phyloP scores from a whole-genome alignment of 176 grass and related monocot species.

The Dactylis glomerata region DNA sequence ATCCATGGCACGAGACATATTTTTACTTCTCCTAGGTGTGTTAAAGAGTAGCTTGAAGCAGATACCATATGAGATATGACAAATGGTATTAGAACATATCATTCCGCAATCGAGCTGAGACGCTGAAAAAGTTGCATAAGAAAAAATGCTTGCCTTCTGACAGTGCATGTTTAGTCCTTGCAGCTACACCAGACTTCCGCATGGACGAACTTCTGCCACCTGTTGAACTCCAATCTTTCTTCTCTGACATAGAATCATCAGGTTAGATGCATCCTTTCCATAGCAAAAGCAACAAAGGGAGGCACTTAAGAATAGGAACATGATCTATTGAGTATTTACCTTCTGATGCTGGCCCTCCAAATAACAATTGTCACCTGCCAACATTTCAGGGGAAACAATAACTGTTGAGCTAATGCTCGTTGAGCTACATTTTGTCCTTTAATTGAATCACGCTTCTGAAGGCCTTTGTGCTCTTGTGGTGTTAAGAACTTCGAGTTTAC shows the following conservation, averaged over 20 bases:
- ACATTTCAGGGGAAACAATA: conserved; percentile 35
- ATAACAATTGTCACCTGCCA: conserved; percentile 24
- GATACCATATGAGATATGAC: background rate
- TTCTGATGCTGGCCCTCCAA: conserved; percentile 46
- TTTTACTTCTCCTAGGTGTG: background rate
- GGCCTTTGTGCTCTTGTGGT: conserved; percentile 17
- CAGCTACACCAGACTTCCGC: conserved; percentile 14
- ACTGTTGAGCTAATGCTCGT: conserved; percentile 10
- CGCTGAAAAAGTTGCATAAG: background rate
- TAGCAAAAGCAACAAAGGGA: conserved; percentile 20
- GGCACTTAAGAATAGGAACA: conserved; percentile 14
- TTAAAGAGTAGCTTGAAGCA: too few relatives aligned
- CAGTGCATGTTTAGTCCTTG: conserved; percentile 34
- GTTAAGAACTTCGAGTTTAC: conserved; percentile 33
- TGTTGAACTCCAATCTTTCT: too few relatives aligned
- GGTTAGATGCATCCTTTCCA: too few relatives aligned
- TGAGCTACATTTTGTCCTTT: conserved; percentile 17
- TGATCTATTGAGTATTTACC: conserved; percentile 35
- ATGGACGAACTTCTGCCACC: too few relatives aligned
- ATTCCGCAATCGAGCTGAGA: background rate
- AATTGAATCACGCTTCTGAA: conserved; percentile 28
- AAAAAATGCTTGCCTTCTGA: conserved; percentile 33
- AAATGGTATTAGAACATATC: background rate
- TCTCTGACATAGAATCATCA: too few relatives aligned
- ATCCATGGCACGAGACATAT: background rate